Percentiles rank a stretch among this genome's conserved stretches.
Evolutionary conservation across 768 basidiomycete genomes (phyloP).

Genomic region (Mycena indigotica): DNA sequence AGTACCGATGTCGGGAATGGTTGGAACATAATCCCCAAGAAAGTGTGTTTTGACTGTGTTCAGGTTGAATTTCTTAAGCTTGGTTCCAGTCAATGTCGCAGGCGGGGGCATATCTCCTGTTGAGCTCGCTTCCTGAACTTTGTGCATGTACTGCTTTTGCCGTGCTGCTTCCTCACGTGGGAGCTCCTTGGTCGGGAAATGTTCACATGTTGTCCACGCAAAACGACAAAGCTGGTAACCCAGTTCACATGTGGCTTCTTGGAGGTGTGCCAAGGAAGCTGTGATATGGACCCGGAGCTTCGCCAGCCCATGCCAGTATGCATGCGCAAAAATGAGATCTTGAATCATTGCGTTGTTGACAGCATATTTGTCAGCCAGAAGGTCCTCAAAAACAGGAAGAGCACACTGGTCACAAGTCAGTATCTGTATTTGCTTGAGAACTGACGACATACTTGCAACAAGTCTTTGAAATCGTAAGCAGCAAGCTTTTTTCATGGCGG

Average conservation of each 20-base stretch:
- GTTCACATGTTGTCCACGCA: constrained; percentile 18
- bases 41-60: constrained; percentile 27
- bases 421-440: neutral
- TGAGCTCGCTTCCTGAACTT: constrained; percentile 6
- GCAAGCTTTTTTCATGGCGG: neutral
- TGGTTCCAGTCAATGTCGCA: neutral
- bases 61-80: constrained; percentile 21
- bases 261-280: constrained; percentile 20
- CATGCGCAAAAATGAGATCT: constrained; percentile 30
- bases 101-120: constrained; percentile 8
- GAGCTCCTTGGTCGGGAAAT: constrained; percentile 33
- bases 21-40: constrained; percentile 30
- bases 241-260: constrained; percentile 23
- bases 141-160: constrained; percentile 11
- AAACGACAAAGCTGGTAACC: constrained; percentile 30
- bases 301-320: constrained; percentile 37
- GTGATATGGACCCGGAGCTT: constrained; percentile 37
- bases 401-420: constrained; percentile 29
- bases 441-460: constrained; percentile 34
- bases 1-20: constrained; percentile 29
- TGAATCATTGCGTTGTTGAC: constrained; percentile 21
- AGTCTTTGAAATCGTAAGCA: constrained; percentile 29
- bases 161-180: constrained; percentile 32
- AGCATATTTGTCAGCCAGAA: constrained; percentile 25
- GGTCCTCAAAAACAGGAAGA: constrained; percentile 40